Evolutionary conservation across 768 basidiomycete genomes (phyloP).

Genomic region (Mycena chlorophos): DNA sequence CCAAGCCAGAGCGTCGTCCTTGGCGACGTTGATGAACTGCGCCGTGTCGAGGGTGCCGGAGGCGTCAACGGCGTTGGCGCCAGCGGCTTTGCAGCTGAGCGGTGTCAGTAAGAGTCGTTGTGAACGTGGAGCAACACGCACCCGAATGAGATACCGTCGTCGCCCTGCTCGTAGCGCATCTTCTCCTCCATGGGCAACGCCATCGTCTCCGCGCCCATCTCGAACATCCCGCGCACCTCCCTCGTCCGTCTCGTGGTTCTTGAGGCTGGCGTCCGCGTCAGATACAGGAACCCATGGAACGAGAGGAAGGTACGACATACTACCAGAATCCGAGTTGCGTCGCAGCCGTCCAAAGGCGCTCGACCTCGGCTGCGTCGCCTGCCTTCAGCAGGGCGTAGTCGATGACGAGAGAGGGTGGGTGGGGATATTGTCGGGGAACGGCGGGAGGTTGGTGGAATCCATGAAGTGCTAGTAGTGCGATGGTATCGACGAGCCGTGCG

Average conservation of each 20-base stretch:
- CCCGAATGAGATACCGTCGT: slow-evolving; percentile 42
- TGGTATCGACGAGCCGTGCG: too few species aligned
- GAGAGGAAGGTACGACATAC: slow-evolving; percentile 29
- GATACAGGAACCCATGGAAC: not conserved
- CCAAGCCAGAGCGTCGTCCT: slow-evolving; percentile 51
- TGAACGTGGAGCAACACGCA: slow-evolving; percentile 18
- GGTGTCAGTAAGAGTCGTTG: not conserved
- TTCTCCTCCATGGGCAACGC: slow-evolving; percentile 43
- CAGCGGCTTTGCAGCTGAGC: slow-evolving; percentile 43
- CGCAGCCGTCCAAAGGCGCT: slow-evolving; percentile 42
- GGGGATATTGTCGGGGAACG: slow-evolving; percentile 44
- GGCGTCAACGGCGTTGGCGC: slow-evolving; percentile 46
- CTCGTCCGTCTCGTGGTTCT: slow-evolving; percentile 44
- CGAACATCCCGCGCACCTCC: slow-evolving; percentile 43
- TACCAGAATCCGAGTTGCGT: slow-evolving; percentile 53
- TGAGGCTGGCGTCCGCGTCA: slow-evolving; percentile 31
- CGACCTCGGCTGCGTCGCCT: slow-evolving; percentile 37
- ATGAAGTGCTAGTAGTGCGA: too few species aligned
- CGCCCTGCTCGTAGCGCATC: slow-evolving; percentile 44
- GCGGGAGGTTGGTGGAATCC: slow-evolving; percentile 19
- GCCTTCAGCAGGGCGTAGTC: slow-evolving; percentile 40
- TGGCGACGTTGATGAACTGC: slow-evolving; percentile 51
- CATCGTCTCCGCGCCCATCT: slow-evolving; percentile 42
- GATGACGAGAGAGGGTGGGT: slow-evolving; percentile 45
- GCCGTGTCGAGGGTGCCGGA: slow-evolving; percentile 42